Percentiles rank a stretch among this genome's conserved stretches.
These are phyloP conservation scores for Leccinum disarticulatum DNA, from an alignment of 768 basidiomycete genomes.

Conservation along the genomic window DNA sequence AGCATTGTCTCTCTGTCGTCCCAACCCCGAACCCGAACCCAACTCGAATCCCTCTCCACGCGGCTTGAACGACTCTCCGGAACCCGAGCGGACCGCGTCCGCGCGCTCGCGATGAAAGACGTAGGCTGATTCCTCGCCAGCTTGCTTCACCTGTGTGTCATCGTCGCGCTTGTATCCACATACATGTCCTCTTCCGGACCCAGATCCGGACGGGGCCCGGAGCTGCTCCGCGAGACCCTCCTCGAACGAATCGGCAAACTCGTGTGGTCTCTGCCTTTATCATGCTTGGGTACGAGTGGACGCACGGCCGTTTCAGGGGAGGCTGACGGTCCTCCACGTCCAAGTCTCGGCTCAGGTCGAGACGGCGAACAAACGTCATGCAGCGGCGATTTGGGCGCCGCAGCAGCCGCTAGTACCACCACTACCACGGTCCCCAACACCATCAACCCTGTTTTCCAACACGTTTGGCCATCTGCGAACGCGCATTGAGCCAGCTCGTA, in stretches of 20 bases:
- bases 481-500: not conserved
- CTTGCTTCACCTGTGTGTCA: slow-evolving; percentile 25
- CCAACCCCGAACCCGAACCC: not conserved
- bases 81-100: slow-evolving; percentile 20
- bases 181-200: not conserved
- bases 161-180: not conserved
- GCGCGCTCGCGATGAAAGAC: slow-evolving; percentile 24
- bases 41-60: slow-evolving; percentile 1
- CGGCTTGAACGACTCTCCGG: slow-evolving; percentile 12
- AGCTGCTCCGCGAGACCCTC: slow-evolving; percentile 3
- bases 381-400: too few species aligned
- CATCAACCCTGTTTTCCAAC: slow-evolving; percentile 18
- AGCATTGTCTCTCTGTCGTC: not conserved
- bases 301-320: not conserved
- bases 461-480: slow-evolving; percentile 35
- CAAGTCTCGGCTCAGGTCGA: too few species aligned
- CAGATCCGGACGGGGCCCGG: too few species aligned
- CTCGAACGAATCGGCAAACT: slow-evolving; percentile 26
- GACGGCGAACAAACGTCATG: too few species aligned
- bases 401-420: too few species aligned
- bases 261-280: not conserved
- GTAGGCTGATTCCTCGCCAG: slow-evolving; percentile 20
- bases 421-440: not conserved
- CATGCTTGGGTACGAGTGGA: not conserved
- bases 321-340: too few species aligned